A percentile compares a stretch with the other conserved stretches of the same genome.
phyloP scores from a whole-genome alignment of 1,284 basidiomycete genomes.

The Fomitopsis palustris region DNA sequence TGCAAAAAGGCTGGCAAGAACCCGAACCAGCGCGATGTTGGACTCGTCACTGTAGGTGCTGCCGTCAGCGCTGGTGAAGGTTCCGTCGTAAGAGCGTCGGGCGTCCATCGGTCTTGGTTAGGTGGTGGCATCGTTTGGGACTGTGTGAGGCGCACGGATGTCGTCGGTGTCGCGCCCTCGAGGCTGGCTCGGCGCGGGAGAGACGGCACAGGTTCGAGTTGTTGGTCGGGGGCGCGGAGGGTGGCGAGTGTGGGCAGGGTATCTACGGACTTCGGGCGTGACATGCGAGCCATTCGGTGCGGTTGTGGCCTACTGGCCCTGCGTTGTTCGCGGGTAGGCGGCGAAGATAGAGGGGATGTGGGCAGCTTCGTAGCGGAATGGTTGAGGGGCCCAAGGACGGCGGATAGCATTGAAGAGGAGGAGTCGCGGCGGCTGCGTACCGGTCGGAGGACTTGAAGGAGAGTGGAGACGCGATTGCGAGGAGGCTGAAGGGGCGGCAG shows the following conservation, averaged over 20 bases:
- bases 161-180: background rate
- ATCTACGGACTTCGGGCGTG: background rate
- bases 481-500: conserved; percentile 22
- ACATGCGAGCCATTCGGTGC: background rate
- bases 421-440: background rate
- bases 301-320: conserved; percentile 25
- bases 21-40: conserved; percentile 47
- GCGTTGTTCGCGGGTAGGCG: conserved; percentile 3
- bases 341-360: background rate
- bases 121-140: conserved; percentile 7
- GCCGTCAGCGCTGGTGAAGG: background rate
- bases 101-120: background rate
- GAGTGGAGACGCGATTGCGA: conserved; percentile 46
- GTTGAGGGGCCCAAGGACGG: conserved; percentile 38
- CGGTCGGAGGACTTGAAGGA: conserved; percentile 23
- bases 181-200: background rate
- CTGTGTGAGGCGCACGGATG: conserved; percentile 6
- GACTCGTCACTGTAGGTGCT: conserved; percentile 15
- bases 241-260: background rate
- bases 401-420: conserved; percentile 45
- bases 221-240: background rate
- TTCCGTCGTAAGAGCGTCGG: background rate
- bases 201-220: background rate
- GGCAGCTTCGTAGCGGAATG: conserved; percentile 28
- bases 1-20: conserved; percentile 51